Conservation (phyloP, 2,329 filamentous ascomycete species). For the Cryoendolithus antarcticus region DNA sequence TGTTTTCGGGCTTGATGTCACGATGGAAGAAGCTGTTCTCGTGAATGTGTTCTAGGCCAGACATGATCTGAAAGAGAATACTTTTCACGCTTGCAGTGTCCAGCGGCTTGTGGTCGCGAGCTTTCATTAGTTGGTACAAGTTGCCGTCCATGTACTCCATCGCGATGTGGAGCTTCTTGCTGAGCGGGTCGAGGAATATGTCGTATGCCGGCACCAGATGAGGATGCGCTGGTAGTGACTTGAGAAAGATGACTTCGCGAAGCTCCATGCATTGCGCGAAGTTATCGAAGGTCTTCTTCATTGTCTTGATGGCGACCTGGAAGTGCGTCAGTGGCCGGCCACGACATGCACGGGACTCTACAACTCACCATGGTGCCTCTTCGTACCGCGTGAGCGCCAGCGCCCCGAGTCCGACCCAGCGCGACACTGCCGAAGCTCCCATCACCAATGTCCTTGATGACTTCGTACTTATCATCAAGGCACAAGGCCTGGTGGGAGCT, state of each 20-base stretch:
- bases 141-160: constrained; percentile 99
- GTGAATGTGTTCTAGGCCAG: constrained; percentile 93
- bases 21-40: constrained; percentile 96
- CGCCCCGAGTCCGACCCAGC: constrained; percentile 79
- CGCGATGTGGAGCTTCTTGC: constrained; percentile 89
- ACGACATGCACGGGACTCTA: not conserved
- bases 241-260: constrained; percentile 90
- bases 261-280: constrained; percentile 83
- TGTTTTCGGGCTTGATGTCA: constrained; percentile 98
- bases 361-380: constrained; percentile 78
- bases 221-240: constrained; percentile 72
- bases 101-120: constrained; percentile 84
- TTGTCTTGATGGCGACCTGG: constrained; percentile 97
- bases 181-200: constrained; percentile 94
- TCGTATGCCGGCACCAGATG: constrained; percentile 96
- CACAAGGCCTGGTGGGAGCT: constrained; percentile 37
- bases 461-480: constrained; percentile 89
- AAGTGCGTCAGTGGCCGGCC: constrained; percentile 5
- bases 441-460: constrained; percentile 96
- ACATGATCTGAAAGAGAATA: constrained; percentile 93
- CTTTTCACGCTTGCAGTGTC: constrained; percentile 92
- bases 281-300: constrained; percentile 98
- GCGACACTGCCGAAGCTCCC: constrained; percentile 96
- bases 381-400: constrained; percentile 76
- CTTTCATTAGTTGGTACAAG: constrained; percentile 97